phyloP scores from a whole-genome alignment of 164 flowering plant species.

The Amborella trichopoda region DNA sequence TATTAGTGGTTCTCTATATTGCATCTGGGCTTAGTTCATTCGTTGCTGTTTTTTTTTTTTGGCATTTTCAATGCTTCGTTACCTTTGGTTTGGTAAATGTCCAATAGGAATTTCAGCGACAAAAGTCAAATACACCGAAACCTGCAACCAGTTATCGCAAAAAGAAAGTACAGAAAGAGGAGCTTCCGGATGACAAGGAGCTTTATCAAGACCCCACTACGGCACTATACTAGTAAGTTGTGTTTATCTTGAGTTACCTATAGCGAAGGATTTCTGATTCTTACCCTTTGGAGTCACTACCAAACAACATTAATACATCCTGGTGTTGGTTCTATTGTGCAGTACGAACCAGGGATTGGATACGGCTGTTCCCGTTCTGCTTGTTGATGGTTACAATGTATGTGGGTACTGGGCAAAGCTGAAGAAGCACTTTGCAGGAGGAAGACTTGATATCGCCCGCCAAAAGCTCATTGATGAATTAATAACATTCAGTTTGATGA shows the following conservation, averaged over 20 bases:
- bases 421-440: conserved; percentile 81
- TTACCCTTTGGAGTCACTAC: not conserved
- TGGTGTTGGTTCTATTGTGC: conserved; percentile 9
- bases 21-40: not conserved
- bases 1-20: too few relatives aligned
- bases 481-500: conserved; percentile 49
- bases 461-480: conserved; percentile 89
- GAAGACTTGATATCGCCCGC: conserved; percentile 82
- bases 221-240: conserved; percentile 64
- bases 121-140: conserved; percentile 47
- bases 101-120: conserved; percentile 60
- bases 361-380: conserved; percentile 75
- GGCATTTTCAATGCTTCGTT: not conserved
- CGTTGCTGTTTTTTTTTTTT: not conserved
- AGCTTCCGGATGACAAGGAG: conserved; percentile 51
- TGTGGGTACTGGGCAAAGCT: conserved; percentile 93
- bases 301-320: not conserved
- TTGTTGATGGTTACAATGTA: conserved; percentile 97
- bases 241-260: not conserved
- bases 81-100: not conserved
- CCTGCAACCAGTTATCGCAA: conserved; percentile 84
- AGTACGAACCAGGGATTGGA: conserved; percentile 73
- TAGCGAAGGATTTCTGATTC: not conserved
- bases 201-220: conserved; percentile 62
- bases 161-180: conserved; percentile 73